Conservation (phyloP, 2,329 filamentous ascomycete genomes). For the Scopulariopsis brevicaulis region DNA sequence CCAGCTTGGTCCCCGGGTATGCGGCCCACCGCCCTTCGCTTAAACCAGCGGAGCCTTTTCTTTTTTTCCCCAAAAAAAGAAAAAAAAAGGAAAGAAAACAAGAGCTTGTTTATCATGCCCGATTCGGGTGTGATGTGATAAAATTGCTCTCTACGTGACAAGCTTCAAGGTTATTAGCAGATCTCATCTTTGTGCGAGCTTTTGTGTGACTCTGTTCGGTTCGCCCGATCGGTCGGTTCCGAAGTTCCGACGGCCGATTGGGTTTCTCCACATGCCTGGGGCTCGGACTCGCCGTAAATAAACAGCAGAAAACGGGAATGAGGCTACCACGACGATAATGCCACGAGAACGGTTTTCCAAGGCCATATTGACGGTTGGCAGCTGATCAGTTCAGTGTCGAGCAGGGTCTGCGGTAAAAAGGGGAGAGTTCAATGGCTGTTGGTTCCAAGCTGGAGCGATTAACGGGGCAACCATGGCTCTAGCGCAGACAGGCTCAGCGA, state of each 20-base stretch:
- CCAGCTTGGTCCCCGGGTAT: background rate
- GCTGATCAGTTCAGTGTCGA: too few relatives aligned
- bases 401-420: too few relatives aligned
- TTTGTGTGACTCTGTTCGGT: background rate
- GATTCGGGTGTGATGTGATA: background rate
- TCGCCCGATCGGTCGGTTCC: background rate
- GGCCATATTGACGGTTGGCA: background rate
- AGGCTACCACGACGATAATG: background rate
- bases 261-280: background rate
- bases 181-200: background rate
- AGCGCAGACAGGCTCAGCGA: background rate
- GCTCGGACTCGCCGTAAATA: background rate
- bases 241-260: background rate
- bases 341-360: background rate
- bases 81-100: too few relatives aligned
- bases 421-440: too few relatives aligned
- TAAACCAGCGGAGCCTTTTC: too few relatives aligned
- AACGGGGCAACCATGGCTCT: background rate
- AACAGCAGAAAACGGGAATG: background rate
- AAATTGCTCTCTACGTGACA: background rate
- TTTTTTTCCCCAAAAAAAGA: too few relatives aligned
- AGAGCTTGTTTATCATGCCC: too few relatives aligned
- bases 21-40: background rate
- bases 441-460: background rate
- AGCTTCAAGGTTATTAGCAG: background rate